Percentiles rank a stretch among this genome's conserved stretches.
Conservation (phyloP, 805 yeast genomes). For the Yamadazyma phyllophila region DNA sequence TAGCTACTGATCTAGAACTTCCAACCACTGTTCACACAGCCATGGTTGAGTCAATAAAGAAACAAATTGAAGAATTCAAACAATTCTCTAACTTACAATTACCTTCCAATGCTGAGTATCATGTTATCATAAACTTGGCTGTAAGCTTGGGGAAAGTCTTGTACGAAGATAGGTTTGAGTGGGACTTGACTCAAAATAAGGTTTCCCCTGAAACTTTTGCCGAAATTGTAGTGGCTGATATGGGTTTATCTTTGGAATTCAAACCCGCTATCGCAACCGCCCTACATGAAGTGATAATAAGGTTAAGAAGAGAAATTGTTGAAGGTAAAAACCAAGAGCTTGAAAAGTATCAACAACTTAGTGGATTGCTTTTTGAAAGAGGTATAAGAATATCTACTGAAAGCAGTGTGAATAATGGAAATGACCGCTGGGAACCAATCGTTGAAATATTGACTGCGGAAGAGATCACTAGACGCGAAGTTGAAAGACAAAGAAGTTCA, state of each 20-base stretch:
- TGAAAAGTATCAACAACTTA: conserved; percentile 40
- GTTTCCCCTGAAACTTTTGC: conserved; percentile 86
- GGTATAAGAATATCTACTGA: conserved; percentile 46
- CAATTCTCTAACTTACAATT: conserved; percentile 62
- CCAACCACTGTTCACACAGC: conserved; percentile 61
- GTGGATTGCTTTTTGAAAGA: conserved; percentile 44
- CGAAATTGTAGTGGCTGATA: conserved; percentile 71
- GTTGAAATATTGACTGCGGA: conserved; percentile 84
- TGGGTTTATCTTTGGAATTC: conserved; percentile 84
- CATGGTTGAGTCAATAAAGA: conserved; percentile 67
- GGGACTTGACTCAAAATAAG: conserved; percentile 65
- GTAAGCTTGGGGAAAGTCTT: conserved; percentile 80
- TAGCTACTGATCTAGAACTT: conserved; percentile 82
- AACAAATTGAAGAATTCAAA: conserved; percentile 76
- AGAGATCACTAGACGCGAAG: conserved; percentile 93
- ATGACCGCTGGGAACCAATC: conserved; percentile 83
- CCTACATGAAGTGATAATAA: conserved; percentile 72
- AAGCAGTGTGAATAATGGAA: conserved; percentile 72
- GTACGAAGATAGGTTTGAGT: conserved; percentile 90
- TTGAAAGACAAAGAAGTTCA: conserved; percentile 88
- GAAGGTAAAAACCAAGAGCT: conserved; percentile 42
- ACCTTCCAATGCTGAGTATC: conserved; percentile 56
- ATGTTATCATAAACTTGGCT: conserved; percentile 76
- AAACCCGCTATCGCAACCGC: conserved; percentile 87
- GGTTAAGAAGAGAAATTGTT: conserved; percentile 76